phyloP scores from a whole-genome alignment of 306 rosid genomes.

The Pterocarpus santalinus region DNA sequence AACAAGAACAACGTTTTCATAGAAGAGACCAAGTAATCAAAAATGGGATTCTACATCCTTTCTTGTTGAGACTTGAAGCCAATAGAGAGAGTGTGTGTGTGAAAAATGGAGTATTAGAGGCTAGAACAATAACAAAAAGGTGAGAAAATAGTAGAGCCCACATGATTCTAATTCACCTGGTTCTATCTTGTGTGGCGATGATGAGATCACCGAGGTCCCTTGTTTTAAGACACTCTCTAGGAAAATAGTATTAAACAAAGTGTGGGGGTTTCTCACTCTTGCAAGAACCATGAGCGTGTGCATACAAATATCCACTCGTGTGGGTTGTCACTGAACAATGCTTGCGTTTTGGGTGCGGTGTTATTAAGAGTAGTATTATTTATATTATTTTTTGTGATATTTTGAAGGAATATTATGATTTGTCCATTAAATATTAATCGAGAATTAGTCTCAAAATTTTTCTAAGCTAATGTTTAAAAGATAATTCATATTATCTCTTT shows the following conservation, averaged over 20 bases:
- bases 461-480: too few relatives aligned
- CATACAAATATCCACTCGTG: slow-evolving; percentile 78
- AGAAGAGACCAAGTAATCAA: slow-evolving; percentile 25
- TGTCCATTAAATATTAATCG: too few relatives aligned
- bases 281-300: slow-evolving; percentile 23
- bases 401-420: too few relatives aligned
- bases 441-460: too few relatives aligned
- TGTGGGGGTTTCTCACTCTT: not conserved
- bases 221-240: slow-evolving; percentile 47
- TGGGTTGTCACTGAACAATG: slow-evolving; percentile 54
- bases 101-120: too few relatives aligned
- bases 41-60: not conserved
- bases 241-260: not conserved
- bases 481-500: too few relatives aligned
- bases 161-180: not conserved
- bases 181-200: not conserved
- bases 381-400: too few relatives aligned
- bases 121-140: too few relatives aligned
- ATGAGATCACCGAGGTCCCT: slow-evolving; percentile 47
- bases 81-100: not conserved
- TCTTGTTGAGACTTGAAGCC: not conserved
- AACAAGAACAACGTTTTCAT: slow-evolving; percentile 28
- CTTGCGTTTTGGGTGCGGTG: not conserved
- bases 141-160: too few relatives aligned
- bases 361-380: too few relatives aligned